Evolutionary conservation across 139 green algal genomes (phyloP), one percentile per base, ranked within the genome.

Genomic region (Gonium pectorale): DNA sequence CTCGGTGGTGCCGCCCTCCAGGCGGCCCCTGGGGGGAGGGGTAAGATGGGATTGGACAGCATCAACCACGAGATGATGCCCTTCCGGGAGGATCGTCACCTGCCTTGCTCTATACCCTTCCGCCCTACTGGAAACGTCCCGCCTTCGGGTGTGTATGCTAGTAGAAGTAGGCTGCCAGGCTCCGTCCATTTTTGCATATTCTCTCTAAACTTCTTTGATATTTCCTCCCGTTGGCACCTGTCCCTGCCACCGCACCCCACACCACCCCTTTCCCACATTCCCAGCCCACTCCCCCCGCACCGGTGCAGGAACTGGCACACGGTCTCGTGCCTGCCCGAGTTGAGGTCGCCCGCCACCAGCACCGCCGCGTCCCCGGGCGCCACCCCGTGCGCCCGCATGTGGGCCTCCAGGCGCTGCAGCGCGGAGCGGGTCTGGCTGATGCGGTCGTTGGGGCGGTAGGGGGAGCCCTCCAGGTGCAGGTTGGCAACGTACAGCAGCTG

Each of bases 381-480:
- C 70, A 79, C 6, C 0, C 31, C 59, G 63, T 59, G 60, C 24
- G 52, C 33, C 40, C 69, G 63, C 56, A 90, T 79, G 43, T 89
- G 71, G 33, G 70, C 51, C 79, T 85, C 66, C 74, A 95, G 79
- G 72, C 89, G 89, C 40, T 89, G 71, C 71, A 95, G 86, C 49
- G 87, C 90, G 31, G 80, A 83, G 41, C 54, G 80, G 17, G 91
- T 81, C 86, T 95, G 92, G 59, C 54, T 87, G 46, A 94, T 70
- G 43, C 92, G 79, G 70, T 92, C 90, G 80, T 88, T 87, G 29
- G 92, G 83, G 40, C 86, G 88, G 78, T 92, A 92, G 0, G 92
- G 92, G 1, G 71, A 83, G 35, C 90, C 92, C 87, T 95, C 92
- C 62, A 95, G 73, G 51, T 95, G 92, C 66, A 92, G 33, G 64